Conservation (phyloP, 2,329 filamentous ascomycete genomes). For the Fusarium cicatricum region DNA sequence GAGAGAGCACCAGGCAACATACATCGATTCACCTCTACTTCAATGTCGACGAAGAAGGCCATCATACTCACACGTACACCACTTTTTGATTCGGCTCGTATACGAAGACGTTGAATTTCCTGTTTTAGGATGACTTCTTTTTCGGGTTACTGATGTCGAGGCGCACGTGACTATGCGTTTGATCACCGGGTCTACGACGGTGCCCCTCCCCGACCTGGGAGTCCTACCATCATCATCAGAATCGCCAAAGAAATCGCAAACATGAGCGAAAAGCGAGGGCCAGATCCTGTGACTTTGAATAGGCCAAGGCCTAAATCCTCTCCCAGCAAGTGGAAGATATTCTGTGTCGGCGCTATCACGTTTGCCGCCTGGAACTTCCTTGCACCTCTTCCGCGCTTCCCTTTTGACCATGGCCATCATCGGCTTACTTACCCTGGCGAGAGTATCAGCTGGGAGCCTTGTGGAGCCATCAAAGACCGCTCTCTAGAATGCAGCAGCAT, state of each 20-base stretch:
- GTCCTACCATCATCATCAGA: neutral
- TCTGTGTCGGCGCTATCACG: constrained; percentile 13
- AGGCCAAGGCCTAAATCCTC: neutral
- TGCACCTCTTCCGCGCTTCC: constrained; percentile 6
- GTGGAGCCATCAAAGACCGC: constrained; percentile 49
- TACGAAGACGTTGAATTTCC: too few relatives aligned
- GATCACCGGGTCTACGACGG: too few relatives aligned
- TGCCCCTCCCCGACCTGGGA: too few relatives aligned
- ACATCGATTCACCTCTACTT: too few relatives aligned
- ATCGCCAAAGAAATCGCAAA: neutral
- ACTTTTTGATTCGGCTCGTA: too few relatives aligned
- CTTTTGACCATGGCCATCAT: constrained; percentile 8
- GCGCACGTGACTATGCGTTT: too few relatives aligned
- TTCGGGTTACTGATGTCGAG: too few relatives aligned
- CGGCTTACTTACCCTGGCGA: constrained; percentile 22
- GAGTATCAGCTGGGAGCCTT: constrained; percentile 47
- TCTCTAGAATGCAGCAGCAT: constrained; percentile 54
- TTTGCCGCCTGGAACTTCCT: constrained; percentile 18
- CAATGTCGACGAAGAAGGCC: too few relatives aligned
- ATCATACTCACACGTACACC: too few relatives aligned
- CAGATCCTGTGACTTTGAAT: neutral
- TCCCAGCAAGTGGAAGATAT: constrained; percentile 22
- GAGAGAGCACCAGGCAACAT: too few relatives aligned
- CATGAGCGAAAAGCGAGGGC: constrained; percentile 21
- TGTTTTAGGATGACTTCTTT: too few relatives aligned